phyloP scores from a whole-genome alignment of 2,329 filamentous ascomycete species.

The Penicillium freii region DNA sequence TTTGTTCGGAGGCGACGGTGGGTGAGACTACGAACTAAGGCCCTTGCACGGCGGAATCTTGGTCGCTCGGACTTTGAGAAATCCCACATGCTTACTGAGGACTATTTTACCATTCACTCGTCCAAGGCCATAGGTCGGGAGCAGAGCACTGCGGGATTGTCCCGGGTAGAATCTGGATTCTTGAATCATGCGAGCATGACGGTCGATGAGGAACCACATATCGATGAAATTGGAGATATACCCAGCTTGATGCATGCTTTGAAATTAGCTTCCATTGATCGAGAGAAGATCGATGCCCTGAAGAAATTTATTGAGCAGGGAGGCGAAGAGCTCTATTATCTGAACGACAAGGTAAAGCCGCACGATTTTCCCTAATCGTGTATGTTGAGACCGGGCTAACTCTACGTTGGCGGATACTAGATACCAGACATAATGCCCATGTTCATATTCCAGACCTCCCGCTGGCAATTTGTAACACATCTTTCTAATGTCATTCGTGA shows the following conservation, averaged over 20 bases:
- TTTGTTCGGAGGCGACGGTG: constrained; percentile 89
- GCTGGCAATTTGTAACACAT: constrained; percentile 69
- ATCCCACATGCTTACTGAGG: constrained; percentile 66
- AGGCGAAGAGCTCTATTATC: constrained; percentile 70
- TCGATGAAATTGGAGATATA: constrained; percentile 62
- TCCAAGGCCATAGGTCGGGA: constrained; percentile 48
- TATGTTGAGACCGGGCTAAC: not conserved
- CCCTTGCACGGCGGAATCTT: constrained; percentile 22
- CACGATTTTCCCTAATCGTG: not conserved
- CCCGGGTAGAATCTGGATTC: constrained; percentile 29
- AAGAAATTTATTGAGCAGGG: constrained; percentile 77
- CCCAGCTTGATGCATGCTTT: constrained; percentile 67
- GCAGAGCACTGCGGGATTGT: constrained; percentile 39
- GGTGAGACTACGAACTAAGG: constrained; percentile 75
- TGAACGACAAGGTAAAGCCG: constrained; percentile 59
- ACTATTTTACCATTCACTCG: constrained; percentile 76
- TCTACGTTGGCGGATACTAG: constrained; percentile 27
- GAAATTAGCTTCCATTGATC: constrained; percentile 72
- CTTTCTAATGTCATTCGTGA: constrained; percentile 65
- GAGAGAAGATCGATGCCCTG: constrained; percentile 84
- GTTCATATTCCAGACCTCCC: constrained; percentile 86
- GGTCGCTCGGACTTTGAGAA: constrained; percentile 39
- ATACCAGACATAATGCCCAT: constrained; percentile 84
- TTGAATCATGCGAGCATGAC: constrained; percentile 41
- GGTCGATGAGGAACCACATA: constrained; percentile 44